Evolutionary conservation across 2,329 filamentous ascomycete species (phyloP).

Genomic region (Botrytis medusae): DNA sequence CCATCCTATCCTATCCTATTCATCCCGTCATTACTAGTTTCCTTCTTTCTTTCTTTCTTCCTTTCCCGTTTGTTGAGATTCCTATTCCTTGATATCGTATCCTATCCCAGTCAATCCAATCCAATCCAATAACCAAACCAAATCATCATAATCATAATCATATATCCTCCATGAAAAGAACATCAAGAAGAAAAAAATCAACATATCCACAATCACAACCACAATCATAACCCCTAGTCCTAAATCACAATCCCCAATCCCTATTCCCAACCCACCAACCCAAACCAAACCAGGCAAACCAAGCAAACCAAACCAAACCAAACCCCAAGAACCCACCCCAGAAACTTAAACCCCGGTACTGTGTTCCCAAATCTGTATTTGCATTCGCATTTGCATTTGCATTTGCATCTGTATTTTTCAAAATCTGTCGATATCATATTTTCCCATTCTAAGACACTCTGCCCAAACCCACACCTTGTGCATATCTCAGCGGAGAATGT

Average conservation of each 20-base stretch:
- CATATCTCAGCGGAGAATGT: slow-evolving; percentile 28
- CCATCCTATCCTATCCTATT: background rate
- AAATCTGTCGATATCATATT: background rate
- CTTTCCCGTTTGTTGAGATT: background rate
- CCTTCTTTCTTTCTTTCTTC: background rate
- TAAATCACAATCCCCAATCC: background rate
- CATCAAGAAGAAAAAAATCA: background rate
- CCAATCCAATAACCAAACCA: background rate
- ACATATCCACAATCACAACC: background rate
- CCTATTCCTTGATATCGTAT: no score
- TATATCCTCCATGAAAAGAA: background rate
- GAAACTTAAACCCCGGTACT: background rate
- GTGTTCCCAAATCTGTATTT: slow-evolving; percentile 8
- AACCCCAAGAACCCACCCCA: background rate
- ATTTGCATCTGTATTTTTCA: background rate
- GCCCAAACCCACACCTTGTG: slow-evolving; percentile 17
- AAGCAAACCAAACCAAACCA: background rate
- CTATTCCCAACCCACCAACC: background rate
- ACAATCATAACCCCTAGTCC: no score
- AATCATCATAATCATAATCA: background rate
- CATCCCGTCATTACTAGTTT: background rate
- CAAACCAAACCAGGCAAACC: background rate
- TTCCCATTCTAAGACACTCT: background rate
- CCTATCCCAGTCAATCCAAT: background rate
- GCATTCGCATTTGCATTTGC: background rate